Evolutionary conservation across 495 filamentous ascomycete genomes (phyloP), one percentile per base, ranked within the genome.

Genomic region (Daldinia caldariorum): DNA sequence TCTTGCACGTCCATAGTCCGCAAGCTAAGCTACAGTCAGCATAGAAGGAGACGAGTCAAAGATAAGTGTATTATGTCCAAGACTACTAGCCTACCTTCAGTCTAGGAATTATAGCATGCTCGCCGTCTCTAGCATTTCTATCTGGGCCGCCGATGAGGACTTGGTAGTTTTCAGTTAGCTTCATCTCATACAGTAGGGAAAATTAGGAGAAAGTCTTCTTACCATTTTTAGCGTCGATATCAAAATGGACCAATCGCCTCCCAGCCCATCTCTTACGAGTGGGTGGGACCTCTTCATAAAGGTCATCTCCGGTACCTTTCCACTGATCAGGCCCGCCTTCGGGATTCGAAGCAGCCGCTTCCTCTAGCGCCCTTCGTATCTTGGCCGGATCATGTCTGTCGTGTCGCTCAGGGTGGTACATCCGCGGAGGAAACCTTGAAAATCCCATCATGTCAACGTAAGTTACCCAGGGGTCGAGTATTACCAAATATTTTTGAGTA

Each of bases 161-260:
- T 75, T 34, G 3, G 22, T 0, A 60, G 13, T 49, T 37, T 29
- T 38, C 32, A 13, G 29, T 63, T 35, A 69, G 16, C 18, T 20
- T 26, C 18, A 16, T 54, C 0, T 59, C 29, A 39, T 18, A 9
- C 1, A 26, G 4, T n/a, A 8, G 31, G 31, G 32, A 69, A 22
- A 18, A 12, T 4, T 13, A 6, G 31, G 16, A 53, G 18, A 14
- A 56, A 32, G 49, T 5, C 3, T 58, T 58, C 69, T 67, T 29
- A 70, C 69, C 59, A 37, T 72, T 72, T 35, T 7, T 56, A 4
- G 66, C 62, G 18, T 70, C 66, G 20, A 75, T 70, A 34, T 75
- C 66, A 32, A 70, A 75, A 59, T 72, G 73, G 20, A 72, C 66
- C 4, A 65, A 38, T n/a, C 59, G 31, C 39, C 56, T 59, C 57